phyloP scores from a whole-genome alignment of 192 early-diverging fungal genomes.

The Fimicolochytrium jonesii region DNA sequence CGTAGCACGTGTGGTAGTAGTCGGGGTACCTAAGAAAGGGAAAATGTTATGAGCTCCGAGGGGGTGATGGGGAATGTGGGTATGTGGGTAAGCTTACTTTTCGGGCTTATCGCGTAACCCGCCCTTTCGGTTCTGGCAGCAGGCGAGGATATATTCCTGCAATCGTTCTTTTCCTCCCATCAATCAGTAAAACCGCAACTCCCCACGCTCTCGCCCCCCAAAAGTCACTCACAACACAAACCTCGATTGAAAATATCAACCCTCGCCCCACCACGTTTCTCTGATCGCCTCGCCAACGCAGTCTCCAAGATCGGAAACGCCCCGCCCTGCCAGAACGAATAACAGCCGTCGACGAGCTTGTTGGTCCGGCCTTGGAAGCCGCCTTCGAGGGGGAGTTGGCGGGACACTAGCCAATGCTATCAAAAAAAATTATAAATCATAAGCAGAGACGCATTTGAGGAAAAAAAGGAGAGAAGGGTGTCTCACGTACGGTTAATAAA shows the following conservation, averaged over 20 bases:
- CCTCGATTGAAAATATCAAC: conserved; percentile 22
- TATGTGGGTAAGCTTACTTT: conserved; percentile 48
- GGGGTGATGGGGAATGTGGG: not conserved
- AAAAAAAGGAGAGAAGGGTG: no score
- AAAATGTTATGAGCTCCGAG: not conserved
- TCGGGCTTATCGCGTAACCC: conserved; percentile 91
- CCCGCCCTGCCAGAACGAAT: conserved; percentile 94
- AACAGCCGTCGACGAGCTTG: conserved; percentile 98
- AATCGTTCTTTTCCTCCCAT: no score
- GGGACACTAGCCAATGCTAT: conserved; percentile 64
- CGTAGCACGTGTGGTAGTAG: conserved; percentile 94
- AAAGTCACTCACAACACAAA: no score
- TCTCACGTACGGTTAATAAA: conserved; percentile 47
- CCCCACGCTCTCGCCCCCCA: no score
- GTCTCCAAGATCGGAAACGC: conserved; percentile 65
- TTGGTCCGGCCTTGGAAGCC: conserved; percentile 95
- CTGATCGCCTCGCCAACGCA: conserved; percentile 4
- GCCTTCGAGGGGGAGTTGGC: conserved; percentile 90
- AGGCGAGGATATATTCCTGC: conserved; percentile 83
- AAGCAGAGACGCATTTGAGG: no score
- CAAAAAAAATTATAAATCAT: no score
- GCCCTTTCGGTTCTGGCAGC: conserved; percentile 74
- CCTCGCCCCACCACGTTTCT: not conserved
- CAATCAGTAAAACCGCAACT: no score
- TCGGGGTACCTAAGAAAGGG: conserved; percentile 56